phyloP scores from a whole-genome alignment of 2,329 filamentous ascomycete genomes.

The Sclerotinia subarctica region DNA sequence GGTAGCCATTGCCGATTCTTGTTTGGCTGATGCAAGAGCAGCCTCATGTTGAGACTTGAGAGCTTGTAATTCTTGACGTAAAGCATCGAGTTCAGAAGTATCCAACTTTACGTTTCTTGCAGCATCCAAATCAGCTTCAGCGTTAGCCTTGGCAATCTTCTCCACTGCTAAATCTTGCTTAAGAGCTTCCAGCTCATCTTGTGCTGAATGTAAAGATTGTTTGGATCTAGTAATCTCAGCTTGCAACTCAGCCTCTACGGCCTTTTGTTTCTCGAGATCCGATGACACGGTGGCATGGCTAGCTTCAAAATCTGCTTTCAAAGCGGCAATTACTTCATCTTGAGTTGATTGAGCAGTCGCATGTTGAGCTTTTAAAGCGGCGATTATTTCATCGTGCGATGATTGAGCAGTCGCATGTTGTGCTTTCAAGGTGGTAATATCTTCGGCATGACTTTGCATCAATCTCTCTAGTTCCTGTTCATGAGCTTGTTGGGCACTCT shows the following conservation, averaged over 20 bases:
- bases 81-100: conserved; percentile 51
- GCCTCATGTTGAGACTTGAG: conserved; percentile 49
- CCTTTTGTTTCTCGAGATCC: conserved; percentile 36
- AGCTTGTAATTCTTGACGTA: conserved; percentile 50
- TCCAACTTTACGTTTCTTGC: conserved; percentile 55
- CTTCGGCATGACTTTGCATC: conserved; percentile 52
- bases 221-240: conserved; percentile 47
- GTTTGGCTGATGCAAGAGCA: conserved; percentile 40
- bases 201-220: conserved; percentile 35
- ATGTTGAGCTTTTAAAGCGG: conserved; percentile 41
- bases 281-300: conserved; percentile 36
- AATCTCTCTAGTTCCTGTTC: conserved; percentile 51
- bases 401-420: conserved; percentile 46
- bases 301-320: conserved; percentile 48
- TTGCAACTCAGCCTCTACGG: conserved; percentile 42
- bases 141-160: conserved; percentile 44
- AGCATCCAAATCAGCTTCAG: conserved; percentile 57
- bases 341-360: conserved; percentile 48
- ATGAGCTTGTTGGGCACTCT: conserved; percentile 46
- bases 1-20: conserved; percentile 39
- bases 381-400: conserved; percentile 45
- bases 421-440: conserved; percentile 40
- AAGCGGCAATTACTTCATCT: conserved; percentile 41
- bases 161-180: conserved; percentile 41
- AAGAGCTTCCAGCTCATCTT: conserved; percentile 34